These are phyloP conservation scores for Alectoria sarmentosa DNA, from an alignment of 495 filamentous ascomycete genomes.

Conservation along the genomic window DNA sequence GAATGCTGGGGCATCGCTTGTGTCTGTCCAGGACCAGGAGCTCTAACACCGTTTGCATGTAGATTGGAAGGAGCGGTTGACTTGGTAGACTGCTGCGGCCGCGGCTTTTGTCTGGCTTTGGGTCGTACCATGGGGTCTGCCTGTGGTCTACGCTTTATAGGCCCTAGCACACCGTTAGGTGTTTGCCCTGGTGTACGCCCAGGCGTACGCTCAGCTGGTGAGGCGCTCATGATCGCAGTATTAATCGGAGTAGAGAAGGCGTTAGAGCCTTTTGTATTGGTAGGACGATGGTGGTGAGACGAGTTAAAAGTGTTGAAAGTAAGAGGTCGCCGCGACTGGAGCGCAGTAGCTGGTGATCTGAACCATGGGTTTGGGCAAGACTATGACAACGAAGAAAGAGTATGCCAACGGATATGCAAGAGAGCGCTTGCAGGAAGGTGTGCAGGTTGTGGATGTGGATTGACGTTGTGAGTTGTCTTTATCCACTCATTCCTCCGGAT, in stretches of 20 bases:
- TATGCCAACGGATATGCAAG: neutral
- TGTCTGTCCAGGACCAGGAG: slow-evolving; percentile 5
- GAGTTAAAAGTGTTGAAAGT: neutral
- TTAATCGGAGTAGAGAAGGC: neutral
- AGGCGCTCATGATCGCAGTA: slow-evolving; percentile 47
- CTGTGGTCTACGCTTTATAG: slow-evolving; percentile 41
- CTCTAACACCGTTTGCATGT: slow-evolving; percentile 16
- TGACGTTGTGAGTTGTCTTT: neutral
- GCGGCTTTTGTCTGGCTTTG: slow-evolving; percentile 41
- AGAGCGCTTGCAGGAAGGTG: neutral
- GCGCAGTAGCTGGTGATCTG: neutral
- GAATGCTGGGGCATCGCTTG: slow-evolving; percentile 21
- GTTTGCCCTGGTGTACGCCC: slow-evolving; percentile 38
- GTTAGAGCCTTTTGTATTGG: neutral
- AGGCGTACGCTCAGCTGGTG: slow-evolving; percentile 43
- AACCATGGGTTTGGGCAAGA: neutral
- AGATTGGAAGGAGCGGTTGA: slow-evolving; percentile 2
- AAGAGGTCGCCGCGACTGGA: neutral
- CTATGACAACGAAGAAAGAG: neutral
- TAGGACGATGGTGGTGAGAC: neutral
- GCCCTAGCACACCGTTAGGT: slow-evolving; percentile 34
- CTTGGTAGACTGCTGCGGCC: neutral
- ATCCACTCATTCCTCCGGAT: neutral
- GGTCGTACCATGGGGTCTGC: slow-evolving; percentile 64
- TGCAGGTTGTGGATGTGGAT: neutral